Evolutionary conservation across 768 basidiomycete species (phyloP).

Genomic region (Lyophyllum semitale): DNA sequence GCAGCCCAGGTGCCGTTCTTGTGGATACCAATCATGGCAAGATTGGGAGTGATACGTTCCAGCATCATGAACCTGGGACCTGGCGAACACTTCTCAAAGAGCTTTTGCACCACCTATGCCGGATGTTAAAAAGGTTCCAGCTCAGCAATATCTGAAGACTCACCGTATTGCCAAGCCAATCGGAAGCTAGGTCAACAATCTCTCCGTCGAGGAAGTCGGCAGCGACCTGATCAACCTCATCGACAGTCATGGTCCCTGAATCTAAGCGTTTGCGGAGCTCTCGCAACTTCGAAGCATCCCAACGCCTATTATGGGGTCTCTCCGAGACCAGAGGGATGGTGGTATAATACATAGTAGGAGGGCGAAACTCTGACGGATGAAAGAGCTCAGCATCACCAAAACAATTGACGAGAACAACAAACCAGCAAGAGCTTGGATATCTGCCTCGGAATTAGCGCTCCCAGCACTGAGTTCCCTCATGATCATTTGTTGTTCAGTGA

Average conservation of each 20-base stretch:
- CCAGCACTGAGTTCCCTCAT: slow-evolving; percentile 89
- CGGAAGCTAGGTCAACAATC: slow-evolving; percentile 92
- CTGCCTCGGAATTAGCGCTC: slow-evolving; percentile 74
- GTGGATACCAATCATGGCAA: slow-evolving; percentile 98
- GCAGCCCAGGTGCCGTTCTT: slow-evolving; percentile 99
- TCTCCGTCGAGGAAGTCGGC: slow-evolving; percentile 92
- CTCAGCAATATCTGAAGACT: slow-evolving; percentile 20
- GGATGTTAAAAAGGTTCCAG: slow-evolving; percentile 2
- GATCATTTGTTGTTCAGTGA: slow-evolving; percentile 97
- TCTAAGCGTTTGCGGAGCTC: slow-evolving; percentile 95
- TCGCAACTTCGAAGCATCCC: slow-evolving; percentile 92
- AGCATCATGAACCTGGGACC: slow-evolving; percentile 85
- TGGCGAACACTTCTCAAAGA: slow-evolving; percentile 88
- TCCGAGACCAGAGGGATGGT: slow-evolving; percentile 91
- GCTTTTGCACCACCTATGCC: slow-evolving; percentile 87
- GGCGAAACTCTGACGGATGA: slow-evolving; percentile 67
- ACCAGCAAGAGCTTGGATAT: slow-evolving; percentile 88
- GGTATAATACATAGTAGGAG: slow-evolving; percentile 95
- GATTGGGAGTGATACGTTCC: slow-evolving; percentile 88
- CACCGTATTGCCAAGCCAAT: slow-evolving; percentile 98
- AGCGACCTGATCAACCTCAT: slow-evolving; percentile 90
- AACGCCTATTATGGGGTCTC: slow-evolving; percentile 80
- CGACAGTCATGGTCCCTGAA: slow-evolving; percentile 78
- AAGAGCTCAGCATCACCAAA: slow-evolving; percentile 25
- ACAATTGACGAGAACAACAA: slow-evolving; percentile 29